A percentile compares a stretch with the other conserved stretches of the same genome.
Conservation (phyloP, 768 basidiomycete genomes). For the Fomitopsis serialis region DNA sequence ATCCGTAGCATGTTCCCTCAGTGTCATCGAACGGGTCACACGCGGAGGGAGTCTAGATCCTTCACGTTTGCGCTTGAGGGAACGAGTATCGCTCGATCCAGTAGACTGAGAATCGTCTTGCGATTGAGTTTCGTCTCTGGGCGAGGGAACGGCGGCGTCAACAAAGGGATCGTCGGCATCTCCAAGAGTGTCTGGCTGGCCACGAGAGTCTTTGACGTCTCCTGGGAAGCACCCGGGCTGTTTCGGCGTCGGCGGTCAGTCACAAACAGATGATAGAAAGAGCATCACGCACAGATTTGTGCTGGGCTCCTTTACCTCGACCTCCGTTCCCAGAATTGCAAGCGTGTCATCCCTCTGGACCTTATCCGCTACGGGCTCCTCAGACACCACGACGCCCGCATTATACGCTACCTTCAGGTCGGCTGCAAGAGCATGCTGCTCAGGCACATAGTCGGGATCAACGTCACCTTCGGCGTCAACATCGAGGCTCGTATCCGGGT, state of each 20-base stretch:
- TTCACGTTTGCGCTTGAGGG: conserved; percentile 22
- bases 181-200: neutral
- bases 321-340: too few species aligned
- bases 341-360: too few species aligned
- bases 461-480: conserved; percentile 15
- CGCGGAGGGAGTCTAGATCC: conserved; percentile 10
- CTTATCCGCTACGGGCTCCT: too few species aligned
- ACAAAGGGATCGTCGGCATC: neutral
- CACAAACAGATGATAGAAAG: too few species aligned
- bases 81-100: neutral
- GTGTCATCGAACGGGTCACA: conserved; percentile 19
- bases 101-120: neutral
- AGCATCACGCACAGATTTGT: too few species aligned
- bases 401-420: too few species aligned
- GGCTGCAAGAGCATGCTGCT: too few species aligned
- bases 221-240: neutral
- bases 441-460: conserved; percentile 11
- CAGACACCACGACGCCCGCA: too few species aligned
- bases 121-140: neutral
- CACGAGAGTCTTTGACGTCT: neutral
- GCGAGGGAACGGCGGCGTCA: too few species aligned
- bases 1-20: neutral
- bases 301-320: too few species aligned
- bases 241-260: too few species aligned
- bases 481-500: conserved; percentile 1